phyloP scores from a whole-genome alignment of 2,329 filamentous ascomycete genomes.

The Rhynchosporium graminicola region DNA sequence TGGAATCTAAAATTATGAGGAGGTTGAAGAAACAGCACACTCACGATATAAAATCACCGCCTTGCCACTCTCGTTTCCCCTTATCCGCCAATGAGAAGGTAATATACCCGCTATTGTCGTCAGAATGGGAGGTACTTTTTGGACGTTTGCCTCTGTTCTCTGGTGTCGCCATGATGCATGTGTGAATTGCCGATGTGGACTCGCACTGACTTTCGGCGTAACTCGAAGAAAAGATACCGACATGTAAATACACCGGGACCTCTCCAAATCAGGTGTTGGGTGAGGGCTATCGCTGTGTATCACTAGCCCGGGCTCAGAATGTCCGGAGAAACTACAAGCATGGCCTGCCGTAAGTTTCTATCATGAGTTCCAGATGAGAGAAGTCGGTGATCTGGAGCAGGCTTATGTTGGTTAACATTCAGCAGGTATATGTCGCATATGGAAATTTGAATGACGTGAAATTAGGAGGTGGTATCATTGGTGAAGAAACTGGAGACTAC shows the following conservation, averaged over 20 bases:
- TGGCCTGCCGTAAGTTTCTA: too few species aligned
- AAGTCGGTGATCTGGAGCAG: too few species aligned
- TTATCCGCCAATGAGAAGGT: conserved; percentile 14
- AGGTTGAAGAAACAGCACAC: neutral
- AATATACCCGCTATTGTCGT: conserved; percentile 11
- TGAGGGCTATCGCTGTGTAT: too few species aligned
- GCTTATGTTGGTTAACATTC: too few species aligned
- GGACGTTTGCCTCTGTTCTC: conserved; percentile 2
- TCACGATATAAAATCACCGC: conserved; percentile 10
- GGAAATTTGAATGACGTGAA: too few species aligned
- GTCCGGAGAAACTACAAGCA: too few species aligned
- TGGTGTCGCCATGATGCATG: conserved; percentile 4
- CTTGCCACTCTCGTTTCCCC: conserved; percentile 7
- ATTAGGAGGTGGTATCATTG: too few species aligned
- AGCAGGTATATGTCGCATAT: too few species aligned
- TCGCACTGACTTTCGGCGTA: neutral
- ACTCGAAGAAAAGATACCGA: neutral
- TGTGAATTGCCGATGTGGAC: neutral
- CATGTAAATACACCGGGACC: conserved; percentile 1
- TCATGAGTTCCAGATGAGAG: too few species aligned
- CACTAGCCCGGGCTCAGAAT: too few species aligned
- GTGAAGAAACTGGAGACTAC: too few species aligned
- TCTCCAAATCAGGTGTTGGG: too few species aligned
- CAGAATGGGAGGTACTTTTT: neutral
- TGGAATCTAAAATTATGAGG: neutral